Conservation (phyloP, 2,329 filamentous ascomycete species). For the Whalleya microplaca region DNA sequence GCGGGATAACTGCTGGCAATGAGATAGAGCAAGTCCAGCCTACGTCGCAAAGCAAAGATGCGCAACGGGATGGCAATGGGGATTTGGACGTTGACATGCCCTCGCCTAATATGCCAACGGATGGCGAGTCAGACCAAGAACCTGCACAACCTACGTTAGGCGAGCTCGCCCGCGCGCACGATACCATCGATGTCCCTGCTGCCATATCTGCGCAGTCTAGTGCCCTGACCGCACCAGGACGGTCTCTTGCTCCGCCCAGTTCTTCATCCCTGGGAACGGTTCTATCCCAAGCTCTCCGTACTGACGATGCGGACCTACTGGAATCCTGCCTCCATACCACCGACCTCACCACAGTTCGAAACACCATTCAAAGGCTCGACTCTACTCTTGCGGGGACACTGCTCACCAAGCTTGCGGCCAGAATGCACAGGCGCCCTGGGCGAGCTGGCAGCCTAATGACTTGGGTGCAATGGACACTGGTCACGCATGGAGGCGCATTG, state of each 20-base stretch:
- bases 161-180: conserved; percentile 76
- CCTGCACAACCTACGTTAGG: conserved; percentile 74
- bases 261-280: conserved; percentile 87
- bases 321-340: conserved; percentile 88
- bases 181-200: conserved; percentile 76
- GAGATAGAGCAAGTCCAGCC: conserved; percentile 14
- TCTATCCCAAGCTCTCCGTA: conserved; percentile 89
- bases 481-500: conserved; percentile 89
- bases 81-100: conserved; percentile 37
- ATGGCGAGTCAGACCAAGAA: conserved; percentile 51
- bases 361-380: conserved; percentile 88
- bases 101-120: conserved; percentile 33
- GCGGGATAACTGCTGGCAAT: background rate
- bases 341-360: conserved; percentile 76
- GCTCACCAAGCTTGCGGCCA: conserved; percentile 81
- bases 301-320: conserved; percentile 86
- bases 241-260: conserved; percentile 63
- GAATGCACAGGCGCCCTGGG: conserved; percentile 84
- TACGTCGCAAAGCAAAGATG: conserved; percentile 22
- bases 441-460: conserved; percentile 88
- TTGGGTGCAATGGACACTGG: conserved; percentile 95
- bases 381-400: conserved; percentile 79
- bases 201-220: conserved; percentile 52
- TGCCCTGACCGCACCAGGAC: conserved; percentile 48
- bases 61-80: conserved; percentile 30